A percentile compares a stretch with the other conserved stretches of the same genome.
Evolutionary conservation across 139 green algal genomes (phyloP).

Genomic region (Chlorella sorokiniana): DNA sequence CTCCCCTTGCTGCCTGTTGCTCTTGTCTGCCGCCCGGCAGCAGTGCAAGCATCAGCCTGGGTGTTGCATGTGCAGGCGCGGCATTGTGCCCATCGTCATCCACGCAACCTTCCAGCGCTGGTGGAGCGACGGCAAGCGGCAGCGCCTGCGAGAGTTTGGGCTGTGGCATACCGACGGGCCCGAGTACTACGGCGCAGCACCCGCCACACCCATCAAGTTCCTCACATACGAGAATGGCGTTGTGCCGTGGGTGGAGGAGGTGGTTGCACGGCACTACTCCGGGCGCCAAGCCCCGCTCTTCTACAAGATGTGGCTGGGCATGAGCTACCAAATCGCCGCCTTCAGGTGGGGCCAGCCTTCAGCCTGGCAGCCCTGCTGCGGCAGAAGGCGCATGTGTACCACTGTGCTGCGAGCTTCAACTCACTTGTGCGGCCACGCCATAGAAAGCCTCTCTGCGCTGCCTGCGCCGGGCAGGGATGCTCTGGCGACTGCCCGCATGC

Average conservation of each 20-base stretch:
- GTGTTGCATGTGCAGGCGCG: background rate
- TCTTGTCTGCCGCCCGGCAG: background rate
- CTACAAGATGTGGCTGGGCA: conserved; percentile 18
- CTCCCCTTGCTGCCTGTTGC: background rate
- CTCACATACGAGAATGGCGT: conserved; percentile 8
- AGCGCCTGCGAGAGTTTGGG: conserved; percentile 16
- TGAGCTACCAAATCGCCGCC: conserved; percentile 2
- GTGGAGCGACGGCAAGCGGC: background rate
- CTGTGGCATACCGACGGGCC: conserved; percentile 7
- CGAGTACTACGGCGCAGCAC: background rate
- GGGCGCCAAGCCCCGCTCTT: background rate
- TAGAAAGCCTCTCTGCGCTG: background rate
- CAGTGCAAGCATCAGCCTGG: background rate
- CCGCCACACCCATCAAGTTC: background rate
- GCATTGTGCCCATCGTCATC: conserved; percentile 1
- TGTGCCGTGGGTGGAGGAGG: background rate
- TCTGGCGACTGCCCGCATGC: conserved; percentile 16
- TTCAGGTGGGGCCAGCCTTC: background rate
- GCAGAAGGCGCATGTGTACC: background rate
- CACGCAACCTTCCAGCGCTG: conserved; percentile 7
- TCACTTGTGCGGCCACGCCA: background rate
- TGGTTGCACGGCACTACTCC: background rate
- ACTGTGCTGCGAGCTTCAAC: background rate
- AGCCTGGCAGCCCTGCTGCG: background rate
- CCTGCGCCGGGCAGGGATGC: conserved; percentile 1